Percentiles rank a stretch among this genome's conserved stretches.
phyloP scores from a whole-genome alignment of 2,329 filamentous ascomycete species.

The Hypocrella siamensis region DNA sequence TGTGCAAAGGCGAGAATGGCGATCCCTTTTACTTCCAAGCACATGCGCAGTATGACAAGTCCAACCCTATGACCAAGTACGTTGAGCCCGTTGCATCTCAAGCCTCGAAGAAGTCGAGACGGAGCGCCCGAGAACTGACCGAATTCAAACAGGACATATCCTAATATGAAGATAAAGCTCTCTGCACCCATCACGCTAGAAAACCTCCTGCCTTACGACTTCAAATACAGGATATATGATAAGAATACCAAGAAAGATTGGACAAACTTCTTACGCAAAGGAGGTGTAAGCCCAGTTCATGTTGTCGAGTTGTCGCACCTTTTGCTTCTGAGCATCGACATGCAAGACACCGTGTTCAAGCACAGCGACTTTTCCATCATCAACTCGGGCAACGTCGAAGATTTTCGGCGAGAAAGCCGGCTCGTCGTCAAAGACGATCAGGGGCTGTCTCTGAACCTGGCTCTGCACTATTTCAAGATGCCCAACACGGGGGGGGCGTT shows the following conservation, averaged over 20 bases:
- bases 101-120: neutral
- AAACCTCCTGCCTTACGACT: conserved; percentile 90
- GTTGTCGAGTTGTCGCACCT: conserved; percentile 93
- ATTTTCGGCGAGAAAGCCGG: conserved; percentile 71
- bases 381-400: conserved; percentile 74
- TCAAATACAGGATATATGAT: conserved; percentile 98
- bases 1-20: conserved; percentile 73
- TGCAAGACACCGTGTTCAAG: conserved; percentile 92
- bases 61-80: conserved; percentile 64
- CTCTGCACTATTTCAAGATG: conserved; percentile 78
- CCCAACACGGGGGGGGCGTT: conserved; percentile 91
- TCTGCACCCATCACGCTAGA: conserved; percentile 89
- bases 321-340: conserved; percentile 79
- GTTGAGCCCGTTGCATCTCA: conserved; percentile 9
- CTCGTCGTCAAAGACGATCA: conserved; percentile 74
- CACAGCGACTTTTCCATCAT: conserved; percentile 95
- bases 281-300: conserved; percentile 91
- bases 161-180: conserved; percentile 84
- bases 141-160: conserved; percentile 49
- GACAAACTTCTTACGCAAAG: conserved; percentile 95
- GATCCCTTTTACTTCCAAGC: conserved; percentile 96
- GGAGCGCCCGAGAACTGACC: neutral
- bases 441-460: conserved; percentile 63
- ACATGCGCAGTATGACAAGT: conserved; percentile 69
- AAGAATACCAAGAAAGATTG: conserved; percentile 98